phyloP scores from a whole-genome alignment of 805 yeast species.

The Komagataella kurtzmanii region DNA sequence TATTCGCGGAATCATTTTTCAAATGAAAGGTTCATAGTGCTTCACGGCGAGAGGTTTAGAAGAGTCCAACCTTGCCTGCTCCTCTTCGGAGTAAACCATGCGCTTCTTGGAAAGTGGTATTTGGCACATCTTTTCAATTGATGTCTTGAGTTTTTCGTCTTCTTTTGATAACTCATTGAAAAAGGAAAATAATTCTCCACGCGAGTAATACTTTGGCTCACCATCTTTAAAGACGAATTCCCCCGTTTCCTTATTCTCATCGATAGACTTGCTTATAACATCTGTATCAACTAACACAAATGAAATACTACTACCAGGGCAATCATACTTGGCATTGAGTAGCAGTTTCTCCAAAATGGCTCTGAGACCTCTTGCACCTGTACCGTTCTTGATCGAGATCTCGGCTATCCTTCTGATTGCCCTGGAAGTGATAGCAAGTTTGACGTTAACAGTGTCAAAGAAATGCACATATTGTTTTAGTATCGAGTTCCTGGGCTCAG shows the following conservation, averaged over 20 bases:
- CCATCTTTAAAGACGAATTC: constrained; percentile 9
- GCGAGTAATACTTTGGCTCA: constrained; percentile 28
- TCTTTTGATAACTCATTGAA: constrained; percentile 26
- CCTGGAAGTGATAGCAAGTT: constrained; percentile 30
- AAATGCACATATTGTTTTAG: constrained; percentile 39
- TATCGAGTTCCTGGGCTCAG: constrained; percentile 43
- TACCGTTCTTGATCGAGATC: constrained; percentile 35
- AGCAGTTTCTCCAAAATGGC: constrained; percentile 39
- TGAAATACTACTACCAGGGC: constrained; percentile 41
- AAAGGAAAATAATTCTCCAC: constrained; percentile 28
- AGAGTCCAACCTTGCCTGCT: background rate
- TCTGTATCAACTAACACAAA: constrained; percentile 33
- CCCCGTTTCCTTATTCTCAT: constrained; percentile 11
- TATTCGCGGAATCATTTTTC: background rate
- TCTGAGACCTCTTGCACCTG: constrained; percentile 50
- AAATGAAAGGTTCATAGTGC: background rate
- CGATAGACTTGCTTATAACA: constrained; percentile 25
- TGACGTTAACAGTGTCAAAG: constrained; percentile 38
- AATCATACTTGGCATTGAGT: constrained; percentile 39
- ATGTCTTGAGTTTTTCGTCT: constrained; percentile 22
- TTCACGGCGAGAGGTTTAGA: background rate
- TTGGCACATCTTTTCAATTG: constrained; percentile 18
- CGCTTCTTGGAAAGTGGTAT: constrained; percentile 6
- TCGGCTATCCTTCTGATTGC: constrained; percentile 36
- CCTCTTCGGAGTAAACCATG: background rate